Conservation (phyloP, 768 basidiomycete species). For the Heimioporus sp. region DNA sequence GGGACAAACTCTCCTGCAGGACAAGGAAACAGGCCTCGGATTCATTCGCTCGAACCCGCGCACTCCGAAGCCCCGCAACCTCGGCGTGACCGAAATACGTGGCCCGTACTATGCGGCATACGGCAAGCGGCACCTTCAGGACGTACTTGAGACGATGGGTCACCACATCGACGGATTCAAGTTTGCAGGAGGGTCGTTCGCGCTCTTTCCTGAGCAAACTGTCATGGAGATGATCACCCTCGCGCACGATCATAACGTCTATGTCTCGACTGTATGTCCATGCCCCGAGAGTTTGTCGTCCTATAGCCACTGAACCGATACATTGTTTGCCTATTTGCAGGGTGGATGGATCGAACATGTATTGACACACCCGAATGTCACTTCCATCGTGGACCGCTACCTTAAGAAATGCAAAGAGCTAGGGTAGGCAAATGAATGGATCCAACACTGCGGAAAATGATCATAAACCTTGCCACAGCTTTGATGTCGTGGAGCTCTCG, state of each 20-base stretch:
- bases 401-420: conserved; percentile 8
- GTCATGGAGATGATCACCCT: conserved; percentile 36
- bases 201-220: conserved; percentile 40
- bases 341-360: conserved; percentile 18
- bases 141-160: conserved; percentile 41
- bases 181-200: conserved; percentile 38
- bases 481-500: conserved; percentile 45
- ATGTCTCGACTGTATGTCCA: conserved; percentile 43
- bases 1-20: conserved; percentile 8
- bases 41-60: conserved; percentile 26
- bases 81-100: conserved; percentile 44
- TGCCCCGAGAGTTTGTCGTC: neutral
- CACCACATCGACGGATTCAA: conserved; percentile 45
- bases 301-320: neutral
- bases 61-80: conserved; percentile 33
- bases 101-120: conserved; percentile 45
- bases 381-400: conserved; percentile 10
- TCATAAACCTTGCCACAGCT: conserved; percentile 16
- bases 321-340: neutral
- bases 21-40: conserved; percentile 11
- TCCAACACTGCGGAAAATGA: neutral
- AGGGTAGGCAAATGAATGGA: neutral
- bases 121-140: conserved; percentile 39
- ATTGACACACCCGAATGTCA: conserved; percentile 5
- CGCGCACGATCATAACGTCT: conserved; percentile 37